Conservation (phyloP, 1,284 basidiomycete genomes). For the Tremellales sp. region DNA sequence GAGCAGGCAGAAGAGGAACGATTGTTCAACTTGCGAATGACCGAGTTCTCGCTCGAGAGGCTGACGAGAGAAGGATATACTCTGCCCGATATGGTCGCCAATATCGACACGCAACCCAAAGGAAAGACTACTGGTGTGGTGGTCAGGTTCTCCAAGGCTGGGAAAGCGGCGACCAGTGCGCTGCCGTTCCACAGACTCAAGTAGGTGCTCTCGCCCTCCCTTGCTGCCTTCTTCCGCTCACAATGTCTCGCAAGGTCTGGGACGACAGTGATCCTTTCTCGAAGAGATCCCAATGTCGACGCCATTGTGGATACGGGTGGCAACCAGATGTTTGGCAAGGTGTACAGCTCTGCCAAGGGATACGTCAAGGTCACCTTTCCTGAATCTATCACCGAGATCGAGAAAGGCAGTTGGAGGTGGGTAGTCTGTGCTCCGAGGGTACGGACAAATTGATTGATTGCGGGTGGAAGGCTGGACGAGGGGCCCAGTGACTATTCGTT, state of each 20-base stretch:
- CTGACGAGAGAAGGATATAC: constrained; percentile 66
- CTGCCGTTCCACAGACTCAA: constrained; percentile 23
- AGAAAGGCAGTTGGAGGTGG: constrained; percentile 57
- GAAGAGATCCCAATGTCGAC: constrained; percentile 54
- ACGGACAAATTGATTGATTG: not conserved
- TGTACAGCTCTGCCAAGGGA: constrained; percentile 52
- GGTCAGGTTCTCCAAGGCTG: constrained; percentile 58
- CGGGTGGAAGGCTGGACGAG: constrained; percentile 60
- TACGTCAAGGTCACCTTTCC: constrained; percentile 60
- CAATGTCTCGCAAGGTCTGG: constrained; percentile 54
- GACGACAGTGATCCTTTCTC: constrained; percentile 61
- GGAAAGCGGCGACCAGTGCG: constrained; percentile 51
- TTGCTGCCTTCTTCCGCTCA: constrained; percentile 3
- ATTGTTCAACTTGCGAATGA: constrained; percentile 57
- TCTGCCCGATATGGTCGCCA: constrained; percentile 58
- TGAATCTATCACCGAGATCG: constrained; percentile 49
- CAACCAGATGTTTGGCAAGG: constrained; percentile 54
- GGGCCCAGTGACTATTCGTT: constrained; percentile 64
- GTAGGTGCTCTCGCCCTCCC: constrained; percentile 8
- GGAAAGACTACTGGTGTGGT: constrained; percentile 20
- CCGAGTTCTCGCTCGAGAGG: constrained; percentile 60
- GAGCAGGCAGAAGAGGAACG: constrained; percentile 64
- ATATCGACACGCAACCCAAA: not conserved
- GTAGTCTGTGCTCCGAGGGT: constrained; percentile 10
- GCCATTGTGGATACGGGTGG: constrained; percentile 10